These are phyloP conservation scores for Caryopteris hybrid DNA, from an alignment of 305 asterid genomes.

Conservation along the genomic window DNA sequence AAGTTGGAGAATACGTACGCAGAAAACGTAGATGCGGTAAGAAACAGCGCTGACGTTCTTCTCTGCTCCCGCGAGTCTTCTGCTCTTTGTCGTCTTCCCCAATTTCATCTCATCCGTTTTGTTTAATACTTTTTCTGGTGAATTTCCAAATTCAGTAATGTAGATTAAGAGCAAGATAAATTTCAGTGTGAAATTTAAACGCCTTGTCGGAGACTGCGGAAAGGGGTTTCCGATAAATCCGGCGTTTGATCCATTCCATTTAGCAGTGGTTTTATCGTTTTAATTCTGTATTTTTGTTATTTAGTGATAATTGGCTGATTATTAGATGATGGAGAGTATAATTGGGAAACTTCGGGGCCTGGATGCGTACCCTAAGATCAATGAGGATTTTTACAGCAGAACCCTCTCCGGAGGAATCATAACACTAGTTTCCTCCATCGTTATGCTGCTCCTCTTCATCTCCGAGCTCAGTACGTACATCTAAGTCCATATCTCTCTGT, in stretches of 20 bases:
- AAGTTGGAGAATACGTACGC: not conserved
- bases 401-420: slow-evolving; percentile 89
- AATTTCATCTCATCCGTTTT: not conserved
- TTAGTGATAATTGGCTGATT: slow-evolving; percentile 8
- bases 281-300: not conserved
- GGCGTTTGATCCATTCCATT: slow-evolving; percentile 22
- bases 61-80: slow-evolving; percentile 28
- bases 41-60: slow-evolving; percentile 29
- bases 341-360: slow-evolving; percentile 60
- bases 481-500: not conserved
- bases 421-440: slow-evolving; percentile 71
- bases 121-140: not conserved
- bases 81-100: slow-evolving; percentile 10
- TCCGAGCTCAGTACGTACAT: slow-evolving; percentile 84
- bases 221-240: slow-evolving; percentile 17
- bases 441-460: slow-evolving; percentile 82
- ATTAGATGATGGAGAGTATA: slow-evolving; percentile 55
- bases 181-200: slow-evolving; percentile 3
- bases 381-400: slow-evolving; percentile 95
- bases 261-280: not conserved
- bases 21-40: slow-evolving; percentile 9
- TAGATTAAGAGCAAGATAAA: no score
- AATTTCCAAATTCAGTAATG: slow-evolving; percentile 16
- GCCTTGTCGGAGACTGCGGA: slow-evolving; percentile 16
- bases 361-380: slow-evolving; percentile 93